phyloP scores from a whole-genome alignment of 352 stramenopile genomes.

The Phytophthora cactorum region DNA sequence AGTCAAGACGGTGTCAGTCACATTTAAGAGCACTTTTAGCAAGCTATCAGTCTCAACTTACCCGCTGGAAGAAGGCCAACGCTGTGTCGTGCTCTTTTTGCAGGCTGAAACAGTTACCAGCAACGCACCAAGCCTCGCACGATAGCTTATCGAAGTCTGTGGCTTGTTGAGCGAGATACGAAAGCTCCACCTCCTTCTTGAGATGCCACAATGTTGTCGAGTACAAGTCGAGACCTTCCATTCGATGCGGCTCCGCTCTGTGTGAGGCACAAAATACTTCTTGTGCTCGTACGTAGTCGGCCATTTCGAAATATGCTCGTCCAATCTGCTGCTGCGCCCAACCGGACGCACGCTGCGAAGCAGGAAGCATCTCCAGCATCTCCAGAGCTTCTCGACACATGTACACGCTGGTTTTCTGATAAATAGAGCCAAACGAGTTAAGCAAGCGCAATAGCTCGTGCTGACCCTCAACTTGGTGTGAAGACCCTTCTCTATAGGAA shows the following conservation, averaged over 20 bases:
- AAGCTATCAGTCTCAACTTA: constrained; percentile 28
- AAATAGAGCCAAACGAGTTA: constrained; percentile 76
- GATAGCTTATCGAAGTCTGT: constrained; percentile 94
- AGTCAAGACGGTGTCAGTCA: not conserved
- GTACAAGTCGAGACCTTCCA: constrained; percentile 95
- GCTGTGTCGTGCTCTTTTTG: constrained; percentile 98
- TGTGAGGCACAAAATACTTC: constrained; percentile 92
- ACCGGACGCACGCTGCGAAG: constrained; percentile 88
- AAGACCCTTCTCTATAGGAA: constrained; percentile 11
- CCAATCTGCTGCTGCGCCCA: constrained; percentile 96
- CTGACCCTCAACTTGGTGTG: constrained; percentile 17
- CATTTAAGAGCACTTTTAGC: not conserved
- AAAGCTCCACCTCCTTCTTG: constrained; percentile 97
- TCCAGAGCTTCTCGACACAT: constrained; percentile 88
- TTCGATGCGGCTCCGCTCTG: constrained; percentile 90
- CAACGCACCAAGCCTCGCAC: constrained; percentile 96
- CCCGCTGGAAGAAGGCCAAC: constrained; percentile 95
- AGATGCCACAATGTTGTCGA: constrained; percentile 97
- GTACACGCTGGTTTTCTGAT: constrained; percentile 77
- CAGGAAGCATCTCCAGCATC: constrained; percentile 86
- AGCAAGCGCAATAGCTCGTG: constrained; percentile 65
- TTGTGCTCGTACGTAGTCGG: constrained; percentile 93
- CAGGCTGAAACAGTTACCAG: constrained; percentile 98
- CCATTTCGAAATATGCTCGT: constrained; percentile 95
- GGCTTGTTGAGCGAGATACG: constrained; percentile 94